These are phyloP conservation scores for Fusarium bulbicola DNA, from an alignment of 2,329 filamentous ascomycete genomes.

Conservation along the genomic window DNA sequence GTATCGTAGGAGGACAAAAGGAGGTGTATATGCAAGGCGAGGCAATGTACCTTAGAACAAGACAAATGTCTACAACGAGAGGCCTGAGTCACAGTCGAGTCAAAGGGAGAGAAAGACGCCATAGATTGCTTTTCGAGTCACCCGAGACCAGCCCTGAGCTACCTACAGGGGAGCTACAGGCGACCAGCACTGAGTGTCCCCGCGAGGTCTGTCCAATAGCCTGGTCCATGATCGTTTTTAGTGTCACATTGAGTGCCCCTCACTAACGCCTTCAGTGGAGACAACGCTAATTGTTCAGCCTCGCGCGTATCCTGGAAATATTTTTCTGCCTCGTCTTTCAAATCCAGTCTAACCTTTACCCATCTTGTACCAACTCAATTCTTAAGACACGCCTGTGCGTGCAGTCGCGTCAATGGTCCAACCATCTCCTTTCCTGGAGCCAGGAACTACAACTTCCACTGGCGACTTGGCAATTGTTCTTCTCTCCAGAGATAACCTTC, in stretches of 20 bases:
- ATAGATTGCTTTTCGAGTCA: conserved; percentile 29
- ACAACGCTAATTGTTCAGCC: conserved; percentile 31
- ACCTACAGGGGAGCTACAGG: conserved; percentile 23
- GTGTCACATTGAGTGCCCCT: conserved; percentile 25
- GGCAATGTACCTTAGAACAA: conserved; percentile 16
- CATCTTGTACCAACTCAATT: background rate
- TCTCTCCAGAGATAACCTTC: conserved; percentile 85
- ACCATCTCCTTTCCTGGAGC: conserved; percentile 81
- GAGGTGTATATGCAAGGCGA: conserved; percentile 16
- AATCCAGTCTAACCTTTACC: background rate
- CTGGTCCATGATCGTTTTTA: conserved; percentile 23
- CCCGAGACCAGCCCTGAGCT: conserved; percentile 16
- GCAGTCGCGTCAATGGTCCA: conserved; percentile 46
- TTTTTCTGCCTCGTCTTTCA: conserved; percentile 28
- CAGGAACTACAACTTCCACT: conserved; percentile 67
- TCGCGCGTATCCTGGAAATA: conserved; percentile 30
- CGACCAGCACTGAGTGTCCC: background rate
- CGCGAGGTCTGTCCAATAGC: conserved; percentile 22
- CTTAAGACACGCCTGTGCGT: background rate
- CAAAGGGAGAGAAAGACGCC: conserved; percentile 36
- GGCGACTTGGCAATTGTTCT: conserved; percentile 84
- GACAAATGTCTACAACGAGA: conserved; percentile 29
- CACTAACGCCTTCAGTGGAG: conserved; percentile 29
- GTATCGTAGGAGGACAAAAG: conserved; percentile 23
- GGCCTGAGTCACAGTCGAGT: conserved; percentile 34